Evolutionary conservation across 192 early-diverging fungal species (phyloP).

Genomic region (Backusella luteola): DNA sequence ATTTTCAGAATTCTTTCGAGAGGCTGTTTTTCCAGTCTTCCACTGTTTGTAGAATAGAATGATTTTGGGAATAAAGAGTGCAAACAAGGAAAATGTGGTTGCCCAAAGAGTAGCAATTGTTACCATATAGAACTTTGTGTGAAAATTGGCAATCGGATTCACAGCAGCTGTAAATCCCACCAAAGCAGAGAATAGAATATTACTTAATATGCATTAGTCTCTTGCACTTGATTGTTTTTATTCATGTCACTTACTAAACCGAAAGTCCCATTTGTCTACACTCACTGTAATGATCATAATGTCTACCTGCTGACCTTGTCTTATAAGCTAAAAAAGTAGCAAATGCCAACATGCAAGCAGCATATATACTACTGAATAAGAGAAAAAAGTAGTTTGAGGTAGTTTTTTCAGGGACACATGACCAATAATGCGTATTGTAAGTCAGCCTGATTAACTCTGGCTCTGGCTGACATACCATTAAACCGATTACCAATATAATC

Average conservation of each 20-base stretch:
- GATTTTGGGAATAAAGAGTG: conserved; percentile 45
- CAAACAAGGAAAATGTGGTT: conserved; percentile 45
- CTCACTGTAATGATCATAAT: conserved; percentile 42
- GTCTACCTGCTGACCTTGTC: conserved; percentile 41
- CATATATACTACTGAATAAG: conserved; percentile 22
- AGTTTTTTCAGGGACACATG: conserved; percentile 26
- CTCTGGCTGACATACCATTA: conserved; percentile 29
- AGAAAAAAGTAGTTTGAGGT: neutral
- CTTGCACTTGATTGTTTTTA: neutral
- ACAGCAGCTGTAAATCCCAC: conserved; percentile 42
- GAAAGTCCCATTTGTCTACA: conserved; percentile 50
- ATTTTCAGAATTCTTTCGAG: conserved; percentile 1
- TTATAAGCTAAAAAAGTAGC: conserved; percentile 51
- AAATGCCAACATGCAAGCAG: conserved; percentile 30
- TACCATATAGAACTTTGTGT: conserved; percentile 41
- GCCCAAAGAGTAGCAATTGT: conserved; percentile 43
- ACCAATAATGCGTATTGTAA: conserved; percentile 40
- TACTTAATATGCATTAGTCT: conserved; percentile 25
- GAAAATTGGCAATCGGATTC: conserved; percentile 37
- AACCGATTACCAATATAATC: conserved; percentile 37
- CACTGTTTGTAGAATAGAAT: conserved; percentile 37
- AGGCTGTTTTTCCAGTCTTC: neutral
- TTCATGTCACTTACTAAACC: conserved; percentile 44
- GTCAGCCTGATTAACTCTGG: conserved; percentile 26
- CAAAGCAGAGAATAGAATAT: conserved; percentile 43